phyloP scores from a whole-genome alignment of 2,329 filamentous ascomycete genomes.

The Colletotrichum sp. region DNA sequence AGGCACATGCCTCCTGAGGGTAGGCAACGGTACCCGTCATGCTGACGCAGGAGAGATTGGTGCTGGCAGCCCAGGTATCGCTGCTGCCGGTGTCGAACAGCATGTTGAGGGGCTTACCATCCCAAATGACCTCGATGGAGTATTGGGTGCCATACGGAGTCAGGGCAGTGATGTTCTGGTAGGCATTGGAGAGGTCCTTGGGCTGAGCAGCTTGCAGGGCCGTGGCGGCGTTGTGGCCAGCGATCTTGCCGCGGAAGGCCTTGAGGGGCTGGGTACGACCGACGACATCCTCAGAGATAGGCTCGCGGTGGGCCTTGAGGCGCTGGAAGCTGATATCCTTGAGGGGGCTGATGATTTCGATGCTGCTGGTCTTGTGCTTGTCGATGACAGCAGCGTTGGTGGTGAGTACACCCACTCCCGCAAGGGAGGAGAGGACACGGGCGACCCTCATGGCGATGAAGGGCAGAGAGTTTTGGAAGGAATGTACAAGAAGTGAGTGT shows the following conservation, averaged over 20 bases:
- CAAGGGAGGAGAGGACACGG: background rate
- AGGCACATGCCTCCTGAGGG: conserved; percentile 39
- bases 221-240: conserved; percentile 31
- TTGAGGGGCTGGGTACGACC: conserved; percentile 36
- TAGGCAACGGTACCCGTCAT: conserved; percentile 30
- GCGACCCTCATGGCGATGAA: conserved; percentile 15
- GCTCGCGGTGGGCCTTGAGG: conserved; percentile 29
- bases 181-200: conserved; percentile 18
- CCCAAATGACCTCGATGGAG: conserved; percentile 44
- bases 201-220: conserved; percentile 26
- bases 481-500: conserved; percentile 2
- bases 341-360: conserved; percentile 37
- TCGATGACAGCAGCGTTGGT: background rate
- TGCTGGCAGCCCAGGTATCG: conserved; percentile 53
- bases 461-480: background rate
- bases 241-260: conserved; percentile 27
- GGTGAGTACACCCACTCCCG: background rate
- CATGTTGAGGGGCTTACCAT: conserved; percentile 41
- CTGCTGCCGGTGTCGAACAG: conserved; percentile 56
- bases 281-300: conserved; percentile 31
- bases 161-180: conserved; percentile 43
- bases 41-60: conserved; percentile 46
- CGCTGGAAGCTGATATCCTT: conserved; percentile 42
- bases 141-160: conserved; percentile 45
- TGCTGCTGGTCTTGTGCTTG: background rate